Evolutionary conservation across 768 basidiomycete species (phyloP).

Genomic region (Thelephora aurantiotincta): DNA sequence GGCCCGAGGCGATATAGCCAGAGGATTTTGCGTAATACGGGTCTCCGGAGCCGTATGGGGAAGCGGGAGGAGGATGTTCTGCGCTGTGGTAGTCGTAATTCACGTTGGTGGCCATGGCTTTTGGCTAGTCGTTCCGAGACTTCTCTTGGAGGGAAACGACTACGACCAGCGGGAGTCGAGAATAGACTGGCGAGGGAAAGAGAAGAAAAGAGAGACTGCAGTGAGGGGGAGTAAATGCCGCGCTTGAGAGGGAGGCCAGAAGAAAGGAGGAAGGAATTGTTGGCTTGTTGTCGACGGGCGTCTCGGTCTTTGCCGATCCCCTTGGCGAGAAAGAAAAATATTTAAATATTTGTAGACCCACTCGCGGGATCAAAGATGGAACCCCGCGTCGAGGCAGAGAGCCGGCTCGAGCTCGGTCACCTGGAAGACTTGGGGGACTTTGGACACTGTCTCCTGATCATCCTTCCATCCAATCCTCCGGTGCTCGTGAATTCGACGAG

Average conservation of each 20-base stretch:
- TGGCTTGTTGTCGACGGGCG: background rate
- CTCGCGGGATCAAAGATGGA: background rate
- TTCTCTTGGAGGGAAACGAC: conserved; percentile 3
- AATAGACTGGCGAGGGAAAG: conserved; percentile 1
- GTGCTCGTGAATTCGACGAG: background rate
- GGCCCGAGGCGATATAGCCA: conserved; percentile 45
- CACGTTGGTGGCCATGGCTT: conserved; percentile 23
- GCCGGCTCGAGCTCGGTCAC: background rate
- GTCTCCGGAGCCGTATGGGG: conserved; percentile 47
- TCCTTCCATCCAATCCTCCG: background rate
- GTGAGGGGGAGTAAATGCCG: background rate
- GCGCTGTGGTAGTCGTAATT: conserved; percentile 18
- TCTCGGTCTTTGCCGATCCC: background rate
- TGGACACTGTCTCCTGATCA: background rate
- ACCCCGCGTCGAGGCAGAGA: too few species aligned
- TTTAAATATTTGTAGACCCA: background rate
- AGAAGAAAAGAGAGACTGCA: conserved; percentile 3
- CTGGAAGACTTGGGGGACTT: background rate
- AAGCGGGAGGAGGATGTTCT: conserved; percentile 9
- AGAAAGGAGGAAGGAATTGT: too few species aligned
- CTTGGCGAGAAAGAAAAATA: too few species aligned
- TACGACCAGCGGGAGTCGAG: conserved; percentile 3
- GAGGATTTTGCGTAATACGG: conserved; percentile 59
- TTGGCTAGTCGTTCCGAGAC: conserved; percentile 4
- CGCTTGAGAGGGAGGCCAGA: too few species aligned